phyloP scores from a whole-genome alignment of 2,329 filamentous ascomycete species.

The Volutella citrinella region DNA sequence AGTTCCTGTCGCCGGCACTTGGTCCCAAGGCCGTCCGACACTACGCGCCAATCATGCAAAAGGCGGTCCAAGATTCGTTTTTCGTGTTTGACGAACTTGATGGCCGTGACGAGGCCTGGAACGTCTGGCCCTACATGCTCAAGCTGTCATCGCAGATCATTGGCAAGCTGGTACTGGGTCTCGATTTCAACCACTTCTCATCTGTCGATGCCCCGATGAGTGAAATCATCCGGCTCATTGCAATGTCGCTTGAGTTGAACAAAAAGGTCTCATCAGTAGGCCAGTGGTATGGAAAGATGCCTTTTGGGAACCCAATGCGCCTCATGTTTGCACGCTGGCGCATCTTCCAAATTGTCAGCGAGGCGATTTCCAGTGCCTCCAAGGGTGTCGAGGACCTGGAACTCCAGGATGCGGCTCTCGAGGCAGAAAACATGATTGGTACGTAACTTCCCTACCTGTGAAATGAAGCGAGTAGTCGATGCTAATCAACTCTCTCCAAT shows the following conservation, averaged over 20 bases:
- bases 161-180: slow-evolving; percentile 41
- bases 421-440: slow-evolving; percentile 39
- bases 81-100: slow-evolving; percentile 51
- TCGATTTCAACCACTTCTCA: slow-evolving; percentile 45
- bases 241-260: slow-evolving; percentile 50
- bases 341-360: slow-evolving; percentile 35
- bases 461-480: no score
- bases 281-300: slow-evolving; percentile 53
- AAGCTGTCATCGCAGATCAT: slow-evolving; percentile 47
- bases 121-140: slow-evolving; percentile 49
- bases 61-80: slow-evolving; percentile 48
- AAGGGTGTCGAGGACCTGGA: slow-evolving; percentile 37
- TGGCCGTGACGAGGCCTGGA: slow-evolving; percentile 42
- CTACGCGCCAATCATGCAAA: slow-evolving; percentile 58
- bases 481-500: no score
- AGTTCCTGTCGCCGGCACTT: slow-evolving; percentile 59
- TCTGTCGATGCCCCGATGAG: slow-evolving; percentile 45
- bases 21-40: slow-evolving; percentile 59
- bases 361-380: slow-evolving; percentile 36
- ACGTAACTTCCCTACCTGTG: slow-evolving; percentile 9
- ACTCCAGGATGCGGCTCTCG: slow-evolving; percentile 46
- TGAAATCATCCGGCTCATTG: slow-evolving; percentile 50
- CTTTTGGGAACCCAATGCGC: slow-evolving; percentile 53
- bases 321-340: slow-evolving; percentile 33
- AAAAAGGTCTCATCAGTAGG: slow-evolving; percentile 56